phyloP scores from a whole-genome alignment of 495 filamentous ascomycete species.

The Poronia punctata region DNA sequence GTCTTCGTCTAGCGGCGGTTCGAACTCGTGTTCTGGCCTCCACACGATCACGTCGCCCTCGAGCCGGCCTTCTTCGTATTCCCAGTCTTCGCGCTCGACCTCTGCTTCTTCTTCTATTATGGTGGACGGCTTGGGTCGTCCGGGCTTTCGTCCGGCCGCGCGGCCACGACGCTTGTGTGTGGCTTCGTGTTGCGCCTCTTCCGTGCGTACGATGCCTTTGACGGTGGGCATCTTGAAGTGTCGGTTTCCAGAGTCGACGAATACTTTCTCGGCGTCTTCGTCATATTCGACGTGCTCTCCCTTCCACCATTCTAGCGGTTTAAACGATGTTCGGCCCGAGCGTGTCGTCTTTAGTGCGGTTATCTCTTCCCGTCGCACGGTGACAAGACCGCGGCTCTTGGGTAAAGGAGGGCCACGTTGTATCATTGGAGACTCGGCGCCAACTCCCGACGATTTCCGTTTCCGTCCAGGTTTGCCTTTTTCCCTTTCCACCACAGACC shows the following conservation, averaged over 20 bases:
- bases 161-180: slow-evolving; percentile 19
- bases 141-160: slow-evolving; percentile 13
- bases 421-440: slow-evolving; percentile 34
- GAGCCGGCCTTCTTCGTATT: slow-evolving; percentile 38
- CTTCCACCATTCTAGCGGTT: slow-evolving; percentile 81
- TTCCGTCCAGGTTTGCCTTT: slow-evolving; percentile 29
- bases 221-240: slow-evolving; percentile 57
- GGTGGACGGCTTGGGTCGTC: slow-evolving; percentile 6
- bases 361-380: slow-evolving; percentile 61
- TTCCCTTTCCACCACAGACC: slow-evolving; percentile 18
- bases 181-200: slow-evolving; percentile 41
- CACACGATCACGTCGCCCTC: slow-evolving; percentile 39
- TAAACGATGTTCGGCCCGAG: slow-evolving; percentile 50
- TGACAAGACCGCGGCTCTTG: slow-evolving; percentile 57
- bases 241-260: slow-evolving; percentile 28
- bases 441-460: slow-evolving; percentile 31
- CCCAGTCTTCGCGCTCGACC: slow-evolving; percentile 45
- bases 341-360: slow-evolving; percentile 41
- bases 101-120: slow-evolving; percentile 32
- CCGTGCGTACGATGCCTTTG: slow-evolving; percentile 67
- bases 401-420: slow-evolving; percentile 47
- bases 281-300: slow-evolving; percentile 72
- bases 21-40: slow-evolving; percentile 39
- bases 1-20: slow-evolving; percentile 35
- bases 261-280: slow-evolving; percentile 42